Evolutionary conservation across 257 asterid genomes (phyloP).

Genomic region (Osmanthus fragrans): DNA sequence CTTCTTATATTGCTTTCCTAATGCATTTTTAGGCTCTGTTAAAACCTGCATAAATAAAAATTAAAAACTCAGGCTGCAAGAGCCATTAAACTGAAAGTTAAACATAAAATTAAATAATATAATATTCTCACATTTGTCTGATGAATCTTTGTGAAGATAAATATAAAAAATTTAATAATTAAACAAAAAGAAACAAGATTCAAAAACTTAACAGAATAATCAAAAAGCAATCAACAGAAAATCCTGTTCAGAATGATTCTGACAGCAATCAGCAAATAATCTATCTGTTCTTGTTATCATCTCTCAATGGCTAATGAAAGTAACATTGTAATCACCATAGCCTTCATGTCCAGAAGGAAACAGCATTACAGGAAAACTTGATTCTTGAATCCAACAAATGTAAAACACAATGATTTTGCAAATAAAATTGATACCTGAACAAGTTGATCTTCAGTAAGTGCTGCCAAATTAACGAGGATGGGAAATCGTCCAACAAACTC

Average conservation of each 20-base stretch:
- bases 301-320: slow-evolving; percentile 9
- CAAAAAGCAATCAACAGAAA: background rate
- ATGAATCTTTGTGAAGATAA: background rate
- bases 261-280: slow-evolving; percentile 3
- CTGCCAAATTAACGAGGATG: slow-evolving; percentile 84
- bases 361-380: background rate
- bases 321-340: background rate
- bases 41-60: slow-evolving; percentile 58
- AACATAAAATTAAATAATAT: background rate
- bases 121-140: background rate
- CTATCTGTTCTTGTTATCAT: background rate
- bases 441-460: slow-evolving; percentile 96
- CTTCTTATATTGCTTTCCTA: slow-evolving; percentile 95
- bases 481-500: slow-evolving; percentile 99
- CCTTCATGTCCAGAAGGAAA: background rate
- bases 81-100: slow-evolving; percentile 2
- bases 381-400: slow-evolving; percentile 6
- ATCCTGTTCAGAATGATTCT: background rate
- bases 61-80: slow-evolving; percentile 9
- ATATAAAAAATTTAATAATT: background rate
- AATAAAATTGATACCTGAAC: slow-evolving; percentile 69
- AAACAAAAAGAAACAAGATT: background rate
- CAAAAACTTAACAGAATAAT: background rate
- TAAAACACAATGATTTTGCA: background rate
- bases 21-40: slow-evolving; percentile 93